These are phyloP conservation scores for Hypsizygus marmoreus DNA, from an alignment of 768 basidiomycete genomes.

Conservation along the genomic window DNA sequence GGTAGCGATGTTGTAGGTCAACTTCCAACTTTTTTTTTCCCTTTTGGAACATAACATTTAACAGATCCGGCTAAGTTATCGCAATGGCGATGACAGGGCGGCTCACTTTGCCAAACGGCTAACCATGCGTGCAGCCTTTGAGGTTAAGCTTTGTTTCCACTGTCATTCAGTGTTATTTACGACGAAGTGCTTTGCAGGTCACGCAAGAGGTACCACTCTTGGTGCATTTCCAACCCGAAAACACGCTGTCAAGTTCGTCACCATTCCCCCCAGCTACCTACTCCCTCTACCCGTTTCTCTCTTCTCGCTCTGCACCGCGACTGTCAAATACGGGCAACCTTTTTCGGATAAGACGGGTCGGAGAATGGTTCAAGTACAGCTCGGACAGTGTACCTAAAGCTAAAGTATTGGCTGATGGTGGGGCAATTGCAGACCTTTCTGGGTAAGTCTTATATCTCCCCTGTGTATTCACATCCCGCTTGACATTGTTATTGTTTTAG, in stretches of 20 bases:
- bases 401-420: slow-evolving; percentile 39
- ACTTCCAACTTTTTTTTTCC: not conserved
- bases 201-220: slow-evolving; percentile 7
- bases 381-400: slow-evolving; percentile 36
- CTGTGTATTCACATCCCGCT: slow-evolving; percentile 2
- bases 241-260: slow-evolving; percentile 25
- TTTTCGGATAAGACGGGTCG: slow-evolving; percentile 65
- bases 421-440: slow-evolving; percentile 33
- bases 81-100: slow-evolving; percentile 34
- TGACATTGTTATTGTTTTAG: too few species aligned
- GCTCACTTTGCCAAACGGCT: slow-evolving; percentile 52
- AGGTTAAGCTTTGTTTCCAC: slow-evolving; percentile 46
- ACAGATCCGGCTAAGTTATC: slow-evolving; percentile 61
- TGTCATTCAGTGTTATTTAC: not conserved
- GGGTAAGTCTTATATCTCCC: slow-evolving; percentile 35
- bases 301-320: slow-evolving; percentile 51
- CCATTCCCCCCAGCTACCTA: slow-evolving; percentile 47
- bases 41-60: not conserved
- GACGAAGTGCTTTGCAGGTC: slow-evolving; percentile 8
- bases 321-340: slow-evolving; percentile 41
- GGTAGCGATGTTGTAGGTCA: slow-evolving; percentile 48
- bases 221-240: slow-evolving; percentile 25
- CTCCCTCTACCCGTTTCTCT: slow-evolving; percentile 69
- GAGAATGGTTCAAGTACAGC: slow-evolving; percentile 53
- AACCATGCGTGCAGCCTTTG: slow-evolving; percentile 49